phyloP scores from a whole-genome alignment of 148 eudicot species.

The Vaccinium darrowii region DNA sequence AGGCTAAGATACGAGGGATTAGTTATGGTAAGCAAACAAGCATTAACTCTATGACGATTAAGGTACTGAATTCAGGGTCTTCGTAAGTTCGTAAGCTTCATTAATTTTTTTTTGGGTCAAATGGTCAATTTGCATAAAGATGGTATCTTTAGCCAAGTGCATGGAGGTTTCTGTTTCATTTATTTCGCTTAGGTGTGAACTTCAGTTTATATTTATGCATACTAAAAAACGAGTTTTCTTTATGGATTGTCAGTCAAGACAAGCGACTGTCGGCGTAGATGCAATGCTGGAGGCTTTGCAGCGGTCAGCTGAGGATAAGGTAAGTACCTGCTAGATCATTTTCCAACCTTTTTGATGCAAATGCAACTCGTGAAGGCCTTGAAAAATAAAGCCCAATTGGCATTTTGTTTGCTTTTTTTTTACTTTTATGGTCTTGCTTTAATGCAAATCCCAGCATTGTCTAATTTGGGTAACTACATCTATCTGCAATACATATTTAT shows the following conservation, averaged over 20 bases:
- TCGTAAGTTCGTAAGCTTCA: not conserved
- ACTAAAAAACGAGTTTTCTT: conserved; percentile 7
- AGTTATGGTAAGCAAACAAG: not conserved
- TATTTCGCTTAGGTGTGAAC: not conserved
- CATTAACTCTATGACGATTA: not conserved
- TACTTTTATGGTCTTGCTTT: not conserved
- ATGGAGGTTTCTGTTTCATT: not conserved
- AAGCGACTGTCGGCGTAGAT: conserved; percentile 78
- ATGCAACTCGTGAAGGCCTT: not conserved
- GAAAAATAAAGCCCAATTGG: not conserved
- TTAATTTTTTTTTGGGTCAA: conserved; percentile 1
- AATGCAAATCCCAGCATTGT: not conserved
- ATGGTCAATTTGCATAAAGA: not conserved
- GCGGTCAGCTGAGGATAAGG: conserved; percentile 55
- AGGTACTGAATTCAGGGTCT: not conserved
- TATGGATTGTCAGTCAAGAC: conserved; percentile 56
- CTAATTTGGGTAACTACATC: not conserved
- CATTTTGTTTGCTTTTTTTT: not conserved
- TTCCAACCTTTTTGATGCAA: not conserved
- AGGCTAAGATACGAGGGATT: not conserved
- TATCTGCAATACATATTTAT: not conserved
- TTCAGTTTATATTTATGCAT: not conserved
- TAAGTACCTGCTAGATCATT: conserved; percentile 16
- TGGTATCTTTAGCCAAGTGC: conserved; percentile 1
- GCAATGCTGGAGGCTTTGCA: conserved; percentile 79